These are phyloP conservation scores for Daedaleopsis nitida DNA, from an alignment of 768 basidiomycete species.

Conservation along the genomic window DNA sequence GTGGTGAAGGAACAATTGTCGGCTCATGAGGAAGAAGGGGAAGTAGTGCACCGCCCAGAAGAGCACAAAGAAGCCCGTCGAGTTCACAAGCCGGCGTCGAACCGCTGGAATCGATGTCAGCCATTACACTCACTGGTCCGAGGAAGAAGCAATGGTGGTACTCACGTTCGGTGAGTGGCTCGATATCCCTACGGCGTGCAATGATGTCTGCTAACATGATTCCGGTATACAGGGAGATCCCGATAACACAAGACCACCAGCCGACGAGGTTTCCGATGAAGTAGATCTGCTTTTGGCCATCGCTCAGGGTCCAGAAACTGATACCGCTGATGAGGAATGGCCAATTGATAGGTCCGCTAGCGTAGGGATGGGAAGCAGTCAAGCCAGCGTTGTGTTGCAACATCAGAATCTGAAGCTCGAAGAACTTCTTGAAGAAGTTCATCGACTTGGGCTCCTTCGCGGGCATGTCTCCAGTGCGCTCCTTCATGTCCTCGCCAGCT, in stretches of 20 bases:
- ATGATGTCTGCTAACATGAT: conserved; percentile 88
- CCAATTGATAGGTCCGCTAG: conserved; percentile 96
- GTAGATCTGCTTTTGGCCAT: conserved; percentile 90
- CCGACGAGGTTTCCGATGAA: conserved; percentile 92
- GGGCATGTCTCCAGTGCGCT: conserved; percentile 52
- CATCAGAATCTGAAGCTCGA: conserved; percentile 92
- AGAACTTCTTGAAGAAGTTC: conserved; percentile 95
- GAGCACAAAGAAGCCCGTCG: conserved; percentile 91
- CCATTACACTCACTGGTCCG: not conserved
- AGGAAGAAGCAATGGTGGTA: conserved; percentile 19
- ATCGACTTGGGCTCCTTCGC: conserved; percentile 75
- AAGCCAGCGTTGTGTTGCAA: conserved; percentile 98
- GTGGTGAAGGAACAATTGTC: conserved; percentile 96
- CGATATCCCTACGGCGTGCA: conserved; percentile 80
- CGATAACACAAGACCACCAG: conserved; percentile 93
- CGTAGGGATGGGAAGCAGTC: conserved; percentile 97
- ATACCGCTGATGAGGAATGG: conserved; percentile 96
- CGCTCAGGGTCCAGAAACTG: conserved; percentile 95
- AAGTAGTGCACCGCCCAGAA: conserved; percentile 96
- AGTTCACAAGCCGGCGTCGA: conserved; percentile 94
- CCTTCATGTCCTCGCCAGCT: conserved; percentile 58
- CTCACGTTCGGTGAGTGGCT: conserved; percentile 88
- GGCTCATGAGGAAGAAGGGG: conserved; percentile 97
- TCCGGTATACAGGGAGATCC: conserved; percentile 86
- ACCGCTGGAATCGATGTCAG: conserved; percentile 54